Evolutionary conservation across 768 basidiomycete species (phyloP).

Genomic region (Mycena chlorophos): DNA sequence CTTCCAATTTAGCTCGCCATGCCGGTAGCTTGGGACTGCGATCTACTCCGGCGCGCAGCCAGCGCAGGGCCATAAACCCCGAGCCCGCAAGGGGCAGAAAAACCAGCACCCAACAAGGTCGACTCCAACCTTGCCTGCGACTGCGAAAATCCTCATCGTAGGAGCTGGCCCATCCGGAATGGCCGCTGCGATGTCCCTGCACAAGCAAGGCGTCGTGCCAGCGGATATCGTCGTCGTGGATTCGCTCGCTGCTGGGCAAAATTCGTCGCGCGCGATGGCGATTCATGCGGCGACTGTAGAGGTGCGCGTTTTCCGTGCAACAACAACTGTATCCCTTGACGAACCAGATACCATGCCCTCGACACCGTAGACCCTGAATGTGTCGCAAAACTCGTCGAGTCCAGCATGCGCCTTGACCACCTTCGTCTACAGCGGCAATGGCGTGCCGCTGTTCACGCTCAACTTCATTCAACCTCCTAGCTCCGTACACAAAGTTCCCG

Average conservation of each 20-base stretch:
- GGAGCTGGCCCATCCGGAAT: conserved; percentile 23
- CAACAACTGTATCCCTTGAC: neutral
- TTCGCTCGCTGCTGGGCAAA: conserved; percentile 30
- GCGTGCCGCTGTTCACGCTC: conserved; percentile 2
- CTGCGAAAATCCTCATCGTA: conserved; percentile 13
- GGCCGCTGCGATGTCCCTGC: conserved; percentile 38
- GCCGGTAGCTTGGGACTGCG: too few relatives aligned
- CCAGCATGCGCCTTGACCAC: conserved; percentile 27
- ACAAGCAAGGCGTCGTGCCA: conserved; percentile 30
- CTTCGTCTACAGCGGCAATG: conserved; percentile 28
- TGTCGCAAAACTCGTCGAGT: conserved; percentile 32
- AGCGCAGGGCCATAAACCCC: too few relatives aligned
- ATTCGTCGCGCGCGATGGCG: conserved; percentile 41
- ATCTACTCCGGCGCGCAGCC: too few relatives aligned
- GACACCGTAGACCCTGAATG: conserved; percentile 38
- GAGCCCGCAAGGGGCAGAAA: too few relatives aligned
- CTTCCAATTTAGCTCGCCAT: too few relatives aligned
- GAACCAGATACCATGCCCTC: conserved; percentile 37
- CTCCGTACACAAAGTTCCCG: conserved; percentile 38
- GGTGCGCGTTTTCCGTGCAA: conserved; percentile 24
- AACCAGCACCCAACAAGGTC: too few relatives aligned
- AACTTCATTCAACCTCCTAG: conserved; percentile 31
- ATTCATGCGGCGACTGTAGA: conserved; percentile 50
- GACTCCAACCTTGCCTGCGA: neutral
- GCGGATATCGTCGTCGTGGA: conserved; percentile 42